Base-by-base conservation (phyloP, 2,329 filamentous ascomycete genomes). In the Leptoxyphium fumago region DNA sequence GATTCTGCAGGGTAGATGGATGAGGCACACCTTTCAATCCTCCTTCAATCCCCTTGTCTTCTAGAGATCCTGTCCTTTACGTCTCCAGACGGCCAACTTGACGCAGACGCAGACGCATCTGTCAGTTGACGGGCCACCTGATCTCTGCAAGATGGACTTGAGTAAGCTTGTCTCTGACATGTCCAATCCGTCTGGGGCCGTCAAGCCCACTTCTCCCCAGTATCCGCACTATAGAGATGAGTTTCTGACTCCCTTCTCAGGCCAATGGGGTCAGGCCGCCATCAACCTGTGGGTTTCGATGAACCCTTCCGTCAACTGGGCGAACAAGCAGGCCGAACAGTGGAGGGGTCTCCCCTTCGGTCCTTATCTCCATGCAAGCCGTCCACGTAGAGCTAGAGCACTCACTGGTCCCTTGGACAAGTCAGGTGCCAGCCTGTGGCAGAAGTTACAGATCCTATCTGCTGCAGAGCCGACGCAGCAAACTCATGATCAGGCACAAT, bases 271-370 rank as follows among this genome's bases (percentile, higher is more conserved):
- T 39, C 55, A 59, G 42, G 45, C 56, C n/a, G 54, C 54, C 42
- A 43, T 54, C 40, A 52, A 50, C 38, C 14, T 28, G 13, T 40
- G 38, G 39, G 50, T 47, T 11, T 54, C 52, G 40, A 50, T 57
- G 46, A 53, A 56, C 38, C 55, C 57, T 10, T 60, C 57, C 28
- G 50, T 52, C 17, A 51, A 55, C n/a, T 60, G 55, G 56, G 56
- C 56, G 4, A 56, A 56, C 34, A 46, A 48, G 39, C 47, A 57
- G n/a, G 49, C 54, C 26, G 57, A 57, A 40, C 55, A 53, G 17
- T 55, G 52, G 44, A 52, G 52, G 28, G 58, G 58, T 17, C 50
- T 60, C 9, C 58, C 58, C 2, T 60, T 59, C 43, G 56, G 56
- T 9, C 44, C 52, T 38, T 57, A 57, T 41, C 43, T 60, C n/a